Base-by-base conservation (phyloP, 805 yeast genomes). In the Torulaspora gathmanii region DNA sequence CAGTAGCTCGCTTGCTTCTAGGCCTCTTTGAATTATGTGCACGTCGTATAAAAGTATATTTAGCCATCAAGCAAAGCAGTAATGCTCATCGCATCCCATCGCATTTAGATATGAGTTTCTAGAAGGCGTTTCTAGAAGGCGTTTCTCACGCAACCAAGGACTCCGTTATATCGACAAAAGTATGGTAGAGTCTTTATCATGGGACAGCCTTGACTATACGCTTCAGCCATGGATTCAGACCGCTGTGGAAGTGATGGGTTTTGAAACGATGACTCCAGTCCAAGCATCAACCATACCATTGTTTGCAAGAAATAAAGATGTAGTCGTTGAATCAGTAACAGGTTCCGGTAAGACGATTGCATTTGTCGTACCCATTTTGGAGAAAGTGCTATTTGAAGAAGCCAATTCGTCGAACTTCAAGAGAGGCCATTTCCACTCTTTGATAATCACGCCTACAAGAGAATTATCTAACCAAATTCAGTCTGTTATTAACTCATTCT, bases 281-380 rank as follows among this genome's bases (percentile, higher is more conserved):
- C 99, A 93, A 62, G 98, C 99, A 0, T 79, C 97, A 0, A 82
- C 95, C 0, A 85, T 93, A 40, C 99, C 99, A 0, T 69, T 90
- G 48, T 77, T 93, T 52, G 67, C 83, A 17, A 80, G 80, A 15
- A 85, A 89, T 60, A 91, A 91, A 58, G 99, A 93, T 67, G 96
- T 93, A 3, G 93, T 93, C 7, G 98, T 89, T 1, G 97, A 93
- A 62, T 95, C 97, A 0, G 96, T 88, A 1, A 93, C 99, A 0
- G 99, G 99, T 0, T 89, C 97, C 0, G 99, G 99, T n/a, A 93
- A 93, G 63, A 93, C 99, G 0, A 64, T 90, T n/a, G 84, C 97
- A 3, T 93, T 86, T 69, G 79, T 82, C 4, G 73, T 93, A 2
- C 99, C 99, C 0, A 75, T 86, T 1, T 57, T 89, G 4, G 91